Conservation (phyloP, 306 rosid genomes). For the peach (Prunus persica) region DNA sequence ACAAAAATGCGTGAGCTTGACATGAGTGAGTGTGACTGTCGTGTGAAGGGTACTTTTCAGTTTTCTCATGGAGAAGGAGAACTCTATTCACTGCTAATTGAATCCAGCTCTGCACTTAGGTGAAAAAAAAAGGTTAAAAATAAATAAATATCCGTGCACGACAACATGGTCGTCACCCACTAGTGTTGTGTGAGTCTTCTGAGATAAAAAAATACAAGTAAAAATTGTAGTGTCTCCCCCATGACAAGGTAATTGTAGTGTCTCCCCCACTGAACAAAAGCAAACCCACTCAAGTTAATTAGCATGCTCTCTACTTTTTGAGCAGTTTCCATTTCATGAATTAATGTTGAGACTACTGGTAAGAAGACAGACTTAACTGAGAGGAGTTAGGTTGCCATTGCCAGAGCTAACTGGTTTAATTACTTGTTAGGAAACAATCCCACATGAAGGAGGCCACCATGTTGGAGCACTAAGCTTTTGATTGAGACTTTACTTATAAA, state of each 20-base stretch:
- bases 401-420: not conserved
- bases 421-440: constrained; percentile 18
- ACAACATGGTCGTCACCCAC: constrained; percentile 2
- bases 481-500: constrained; percentile 27
- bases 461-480: constrained; percentile 22
- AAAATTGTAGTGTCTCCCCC: not conserved
- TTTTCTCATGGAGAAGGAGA: not conserved
- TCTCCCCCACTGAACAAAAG: constrained; percentile 20
- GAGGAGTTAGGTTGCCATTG: not conserved
- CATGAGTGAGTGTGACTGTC: not conserved
- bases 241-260: not conserved
- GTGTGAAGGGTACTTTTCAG: not conserved
- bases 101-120: not conserved
- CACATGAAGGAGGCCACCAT: constrained; percentile 23
- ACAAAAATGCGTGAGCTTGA: not conserved
- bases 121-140: not conserved
- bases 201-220: no score
- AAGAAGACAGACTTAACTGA: not conserved
- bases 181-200: not conserved
- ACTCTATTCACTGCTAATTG: not conserved
- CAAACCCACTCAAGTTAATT: not conserved
- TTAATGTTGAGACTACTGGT: no score
- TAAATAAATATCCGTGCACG: not conserved
- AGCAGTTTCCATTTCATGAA: not conserved
- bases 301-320: not conserved